phyloP scores from a whole-genome alignment of 805 yeast species.

The Saccharomycopsis sp. region DNA sequence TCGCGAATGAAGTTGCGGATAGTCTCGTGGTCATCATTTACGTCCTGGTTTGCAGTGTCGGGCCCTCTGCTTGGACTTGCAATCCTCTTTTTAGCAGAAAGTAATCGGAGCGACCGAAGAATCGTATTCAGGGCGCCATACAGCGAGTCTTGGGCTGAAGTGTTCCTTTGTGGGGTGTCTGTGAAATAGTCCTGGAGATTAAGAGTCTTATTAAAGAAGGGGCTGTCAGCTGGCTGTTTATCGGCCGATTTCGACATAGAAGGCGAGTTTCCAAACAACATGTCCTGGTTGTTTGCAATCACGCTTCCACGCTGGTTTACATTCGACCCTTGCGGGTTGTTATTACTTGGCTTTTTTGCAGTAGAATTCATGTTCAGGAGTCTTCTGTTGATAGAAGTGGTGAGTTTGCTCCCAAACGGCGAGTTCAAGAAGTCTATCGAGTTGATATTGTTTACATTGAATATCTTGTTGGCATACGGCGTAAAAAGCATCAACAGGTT shows the following conservation, averaged over 20 bases:
- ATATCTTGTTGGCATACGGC: conserved; percentile 15
- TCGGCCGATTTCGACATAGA: not conserved
- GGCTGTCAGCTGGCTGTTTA: not conserved
- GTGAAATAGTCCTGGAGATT: conserved; percentile 11
- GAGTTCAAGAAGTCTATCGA: conserved; percentile 7
- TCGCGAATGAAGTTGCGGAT: not conserved
- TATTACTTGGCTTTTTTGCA: not conserved
- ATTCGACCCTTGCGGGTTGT: not conserved
- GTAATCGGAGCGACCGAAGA: not conserved
- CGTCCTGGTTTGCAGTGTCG: not conserved
- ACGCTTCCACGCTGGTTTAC: not conserved
- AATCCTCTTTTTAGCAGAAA: not conserved
- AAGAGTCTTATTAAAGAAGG: conserved; percentile 10
- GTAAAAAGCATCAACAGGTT: conserved; percentile 5
- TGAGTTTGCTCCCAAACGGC: conserved; percentile 11
- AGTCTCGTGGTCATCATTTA: not conserved
- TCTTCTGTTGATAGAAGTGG: conserved; percentile 10
- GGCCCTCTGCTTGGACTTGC: not conserved
- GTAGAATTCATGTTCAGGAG: conserved; percentile 3
- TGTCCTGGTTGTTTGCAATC: not conserved
- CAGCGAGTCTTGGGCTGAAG: not conserved
- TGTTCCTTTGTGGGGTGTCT: conserved; percentile 13
- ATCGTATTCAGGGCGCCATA: not conserved
- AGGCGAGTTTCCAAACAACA: not conserved
- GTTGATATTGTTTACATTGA: conserved; percentile 2